A percentile compares a stretch with the other conserved stretches of the same genome.
These are phyloP conservation scores for Kodamaea jinghongensis DNA, from an alignment of 805 yeast species.

Conservation along the genomic window DNA sequence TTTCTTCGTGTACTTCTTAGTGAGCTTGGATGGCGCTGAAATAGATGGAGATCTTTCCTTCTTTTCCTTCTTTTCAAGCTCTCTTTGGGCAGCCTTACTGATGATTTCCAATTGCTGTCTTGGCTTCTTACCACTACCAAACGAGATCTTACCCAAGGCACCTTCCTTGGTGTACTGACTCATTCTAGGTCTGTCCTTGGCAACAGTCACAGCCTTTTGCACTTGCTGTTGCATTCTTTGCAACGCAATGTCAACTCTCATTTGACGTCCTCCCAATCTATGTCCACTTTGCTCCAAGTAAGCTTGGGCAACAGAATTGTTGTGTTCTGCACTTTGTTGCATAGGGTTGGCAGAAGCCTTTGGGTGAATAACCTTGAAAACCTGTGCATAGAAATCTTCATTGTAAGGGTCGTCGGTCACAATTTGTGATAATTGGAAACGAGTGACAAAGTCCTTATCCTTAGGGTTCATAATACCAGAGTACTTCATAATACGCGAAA, in stretches of 20 bases:
- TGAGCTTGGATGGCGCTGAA: conserved; percentile 30
- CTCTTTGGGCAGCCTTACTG: conserved; percentile 50
- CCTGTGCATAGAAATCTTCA: conserved; percentile 96
- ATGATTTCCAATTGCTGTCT: conserved; percentile 76
- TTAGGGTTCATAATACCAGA: conserved; percentile 96
- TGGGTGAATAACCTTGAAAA: conserved; percentile 61
- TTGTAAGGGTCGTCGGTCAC: conserved; percentile 96
- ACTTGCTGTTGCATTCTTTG: conserved; percentile 99
- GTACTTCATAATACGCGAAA: conserved; percentile 69
- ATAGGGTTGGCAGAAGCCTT: conserved; percentile 46
- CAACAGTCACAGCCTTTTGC: conserved; percentile 92
- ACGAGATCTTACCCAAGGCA: conserved; percentile 82
- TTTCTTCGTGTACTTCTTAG: conserved; percentile 36
- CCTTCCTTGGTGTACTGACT: conserved; percentile 72
- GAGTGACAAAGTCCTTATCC: conserved; percentile 92
- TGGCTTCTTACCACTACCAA: conserved; percentile 79
- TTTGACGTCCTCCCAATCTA: conserved; percentile 79
- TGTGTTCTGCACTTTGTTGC: conserved; percentile 45
- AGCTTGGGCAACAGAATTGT: conserved; percentile 87
- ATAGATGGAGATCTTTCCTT: conserved; percentile 30
- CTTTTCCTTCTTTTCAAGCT: conserved; percentile 33
- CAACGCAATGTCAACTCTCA: conserved; percentile 83
- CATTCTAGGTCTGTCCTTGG: conserved; percentile 78
- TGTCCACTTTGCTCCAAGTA: conserved; percentile 90
- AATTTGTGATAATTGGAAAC: conserved; percentile 91